Percentiles rank a stretch among this genome's conserved stretches.
phyloP scores from a whole-genome alignment of 2,329 filamentous ascomycete genomes.

The Dissoconium aciculare region DNA sequence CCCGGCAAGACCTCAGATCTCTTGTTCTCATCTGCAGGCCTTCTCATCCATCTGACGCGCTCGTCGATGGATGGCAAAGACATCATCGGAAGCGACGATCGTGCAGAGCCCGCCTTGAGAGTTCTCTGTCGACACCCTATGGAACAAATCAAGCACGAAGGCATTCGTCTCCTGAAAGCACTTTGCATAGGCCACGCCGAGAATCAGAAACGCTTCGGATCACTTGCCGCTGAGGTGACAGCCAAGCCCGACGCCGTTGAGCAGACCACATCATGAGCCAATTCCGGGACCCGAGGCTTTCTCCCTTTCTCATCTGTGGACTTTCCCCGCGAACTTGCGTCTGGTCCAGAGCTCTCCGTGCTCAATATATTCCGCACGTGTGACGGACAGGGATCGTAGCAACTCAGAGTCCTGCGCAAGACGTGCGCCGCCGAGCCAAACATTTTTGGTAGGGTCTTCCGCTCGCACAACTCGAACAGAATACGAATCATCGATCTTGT shows the following conservation, averaged over 20 bases:
- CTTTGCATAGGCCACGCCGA: slow-evolving; percentile 15
- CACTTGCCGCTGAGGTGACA: slow-evolving; percentile 10
- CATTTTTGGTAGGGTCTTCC: slow-evolving; percentile 59
- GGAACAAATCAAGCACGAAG: slow-evolving; percentile 16
- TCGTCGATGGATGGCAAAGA: slow-evolving; percentile 12
- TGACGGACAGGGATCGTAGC: slow-evolving; percentile 56
- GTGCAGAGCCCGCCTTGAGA: slow-evolving; percentile 9
- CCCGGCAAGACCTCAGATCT: slow-evolving; percentile 11
- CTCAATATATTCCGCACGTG: slow-evolving; percentile 81
- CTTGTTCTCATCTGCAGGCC: slow-evolving; percentile 17
- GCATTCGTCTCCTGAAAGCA: slow-evolving; percentile 16
- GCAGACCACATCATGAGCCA: too few species aligned
- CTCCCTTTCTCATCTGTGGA: slow-evolving; percentile 13
- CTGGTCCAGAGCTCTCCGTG: slow-evolving; percentile 41
- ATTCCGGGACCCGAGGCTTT: too few species aligned
- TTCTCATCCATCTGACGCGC: slow-evolving; percentile 18
- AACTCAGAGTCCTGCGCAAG: slow-evolving; percentile 54
- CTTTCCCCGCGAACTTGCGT: slow-evolving; percentile 22
- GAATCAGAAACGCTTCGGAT: slow-evolving; percentile 16
- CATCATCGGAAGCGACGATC: slow-evolving; percentile 10
- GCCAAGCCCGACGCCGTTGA: too few species aligned
- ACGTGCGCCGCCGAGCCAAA: slow-evolving; percentile 72
- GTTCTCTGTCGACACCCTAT: slow-evolving; percentile 15
- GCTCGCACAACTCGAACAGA: slow-evolving; percentile 58
- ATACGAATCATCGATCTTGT: slow-evolving; percentile 47